A percentile compares a stretch with the other conserved stretches of the same genome.
phyloP scores from a whole-genome alignment of 768 basidiomycete genomes.

The Kwoniella dendrophila region DNA sequence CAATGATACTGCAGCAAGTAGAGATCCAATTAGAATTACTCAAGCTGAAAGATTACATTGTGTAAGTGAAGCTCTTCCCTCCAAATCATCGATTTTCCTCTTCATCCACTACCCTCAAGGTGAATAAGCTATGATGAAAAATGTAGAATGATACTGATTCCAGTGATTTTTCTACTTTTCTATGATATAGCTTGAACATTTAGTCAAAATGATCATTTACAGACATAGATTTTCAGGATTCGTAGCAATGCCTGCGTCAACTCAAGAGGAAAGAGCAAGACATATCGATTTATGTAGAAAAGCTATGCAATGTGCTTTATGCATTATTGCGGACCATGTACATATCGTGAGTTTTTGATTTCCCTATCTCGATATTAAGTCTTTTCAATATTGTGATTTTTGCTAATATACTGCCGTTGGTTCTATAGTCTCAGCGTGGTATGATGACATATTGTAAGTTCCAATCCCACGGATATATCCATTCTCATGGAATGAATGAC shows the following conservation, averaged over 20 bases:
- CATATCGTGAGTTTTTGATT: slow-evolving; percentile 66
- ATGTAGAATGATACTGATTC: not conserved
- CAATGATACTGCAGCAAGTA: slow-evolving; percentile 74
- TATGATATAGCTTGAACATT: slow-evolving; percentile 77
- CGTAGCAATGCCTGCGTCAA: slow-evolving; percentile 52
- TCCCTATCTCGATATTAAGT: not conserved
- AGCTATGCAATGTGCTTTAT: slow-evolving; percentile 76
- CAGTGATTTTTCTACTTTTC: not conserved
- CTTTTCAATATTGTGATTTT: not conserved
- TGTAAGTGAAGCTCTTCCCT: slow-evolving; percentile 25
- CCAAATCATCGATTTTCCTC: not conserved
- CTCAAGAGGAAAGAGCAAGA: slow-evolving; percentile 67
- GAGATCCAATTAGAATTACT: slow-evolving; percentile 84
- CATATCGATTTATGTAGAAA: slow-evolving; percentile 58
- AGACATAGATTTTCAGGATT: slow-evolving; percentile 68
- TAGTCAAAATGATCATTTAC: slow-evolving; percentile 82
- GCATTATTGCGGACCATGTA: slow-evolving; percentile 78
- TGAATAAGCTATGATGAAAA: not conserved
- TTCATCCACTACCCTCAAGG: not conserved
- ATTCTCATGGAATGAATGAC: not conserved
- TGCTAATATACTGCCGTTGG: not conserved
- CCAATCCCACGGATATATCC: not conserved
- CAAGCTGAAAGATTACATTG: slow-evolving; percentile 86
- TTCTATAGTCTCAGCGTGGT: slow-evolving; percentile 63
- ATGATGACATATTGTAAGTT: slow-evolving; percentile 91